A percentile compares a stretch with the other conserved stretches of the same genome.
phyloP scores from a whole-genome alignment of 192 early-diverging fungal species.

The Coemansia sp. region DNA sequence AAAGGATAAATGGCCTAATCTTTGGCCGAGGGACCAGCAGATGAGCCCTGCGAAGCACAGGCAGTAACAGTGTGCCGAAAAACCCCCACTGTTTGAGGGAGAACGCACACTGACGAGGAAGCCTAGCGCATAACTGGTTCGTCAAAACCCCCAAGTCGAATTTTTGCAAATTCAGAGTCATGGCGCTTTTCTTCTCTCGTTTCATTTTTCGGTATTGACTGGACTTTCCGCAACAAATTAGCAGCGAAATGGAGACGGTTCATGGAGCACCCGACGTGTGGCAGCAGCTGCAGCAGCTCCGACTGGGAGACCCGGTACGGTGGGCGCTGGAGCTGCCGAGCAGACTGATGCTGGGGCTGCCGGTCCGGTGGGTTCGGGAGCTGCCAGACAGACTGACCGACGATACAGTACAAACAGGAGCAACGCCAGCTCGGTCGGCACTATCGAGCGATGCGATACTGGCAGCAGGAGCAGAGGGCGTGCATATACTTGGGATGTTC shows the following conservation, averaged over 20 bases:
- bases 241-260: slow-evolving; percentile 9
- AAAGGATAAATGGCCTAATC: too few species aligned
- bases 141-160: too few species aligned
- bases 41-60: too few species aligned
- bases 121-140: too few species aligned
- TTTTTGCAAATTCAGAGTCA: not conserved
- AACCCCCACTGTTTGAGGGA: too few species aligned
- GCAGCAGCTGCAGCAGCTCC: slow-evolving; percentile 47
- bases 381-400: slow-evolving; percentile 5
- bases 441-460: not conserved
- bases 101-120: too few species aligned
- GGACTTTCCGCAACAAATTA: not conserved
- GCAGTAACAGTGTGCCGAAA: too few species aligned
- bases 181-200: not conserved
- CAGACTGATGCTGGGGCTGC: slow-evolving; percentile 4
- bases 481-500: slow-evolving; percentile 47
- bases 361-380: slow-evolving; percentile 17
- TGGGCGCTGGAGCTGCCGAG: slow-evolving; percentile 22
- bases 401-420: slow-evolving; percentile 1
- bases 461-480: slow-evolving; percentile 9
- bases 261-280: slow-evolving; percentile 38
- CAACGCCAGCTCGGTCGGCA: not conserved
- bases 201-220: not conserved
- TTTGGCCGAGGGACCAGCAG: too few species aligned
- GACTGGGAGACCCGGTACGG: slow-evolving; percentile 19